Evolutionary conservation across 1,139 yeast species (phyloP).

Genomic region (Taphrina wiesneri): DNA sequence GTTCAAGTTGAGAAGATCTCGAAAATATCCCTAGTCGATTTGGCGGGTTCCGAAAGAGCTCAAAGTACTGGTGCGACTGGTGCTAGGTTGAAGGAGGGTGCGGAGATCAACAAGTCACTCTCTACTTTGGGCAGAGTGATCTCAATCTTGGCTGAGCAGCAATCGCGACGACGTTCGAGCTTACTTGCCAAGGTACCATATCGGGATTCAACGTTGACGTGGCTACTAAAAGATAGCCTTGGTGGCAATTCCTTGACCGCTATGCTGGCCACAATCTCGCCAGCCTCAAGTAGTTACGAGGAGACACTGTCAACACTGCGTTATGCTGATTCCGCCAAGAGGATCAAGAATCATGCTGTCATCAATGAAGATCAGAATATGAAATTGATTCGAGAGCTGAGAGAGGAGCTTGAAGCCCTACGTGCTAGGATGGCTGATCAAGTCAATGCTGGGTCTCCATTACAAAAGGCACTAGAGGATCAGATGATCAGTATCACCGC

Average conservation of each 20-base stretch:
- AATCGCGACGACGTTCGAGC: constrained; percentile 40
- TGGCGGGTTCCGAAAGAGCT: constrained; percentile 80
- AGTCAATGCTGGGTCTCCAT: not conserved
- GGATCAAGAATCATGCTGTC: constrained; percentile 52
- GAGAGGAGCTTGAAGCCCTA: constrained; percentile 42
- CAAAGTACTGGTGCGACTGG: constrained; percentile 65
- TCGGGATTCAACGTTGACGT: constrained; percentile 71
- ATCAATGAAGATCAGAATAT: constrained; percentile 43
- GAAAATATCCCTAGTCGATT: constrained; percentile 67
- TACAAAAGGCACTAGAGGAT: not conserved
- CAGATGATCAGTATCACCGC: constrained; percentile 34
- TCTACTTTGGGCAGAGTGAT: constrained; percentile 77
- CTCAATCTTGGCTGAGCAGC: constrained; percentile 55
- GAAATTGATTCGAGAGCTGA: constrained; percentile 43
- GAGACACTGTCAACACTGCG: constrained; percentile 72
- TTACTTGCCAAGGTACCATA: constrained; percentile 56
- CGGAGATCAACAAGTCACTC: constrained; percentile 70
- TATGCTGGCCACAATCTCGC: constrained; percentile 75
- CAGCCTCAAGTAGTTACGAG: constrained; percentile 61
- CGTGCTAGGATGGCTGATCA: constrained; percentile 34
- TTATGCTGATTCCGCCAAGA: constrained; percentile 74
- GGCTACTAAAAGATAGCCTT: constrained; percentile 67
- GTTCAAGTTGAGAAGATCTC: constrained; percentile 54
- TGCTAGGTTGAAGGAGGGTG: constrained; percentile 68
- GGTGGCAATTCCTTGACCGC: constrained; percentile 76